A percentile compares a stretch with the other conserved stretches of the same genome.
phyloP scores from a whole-genome alignment of 2,329 filamentous ascomycete species.

The Aspergillus sergii region DNA sequence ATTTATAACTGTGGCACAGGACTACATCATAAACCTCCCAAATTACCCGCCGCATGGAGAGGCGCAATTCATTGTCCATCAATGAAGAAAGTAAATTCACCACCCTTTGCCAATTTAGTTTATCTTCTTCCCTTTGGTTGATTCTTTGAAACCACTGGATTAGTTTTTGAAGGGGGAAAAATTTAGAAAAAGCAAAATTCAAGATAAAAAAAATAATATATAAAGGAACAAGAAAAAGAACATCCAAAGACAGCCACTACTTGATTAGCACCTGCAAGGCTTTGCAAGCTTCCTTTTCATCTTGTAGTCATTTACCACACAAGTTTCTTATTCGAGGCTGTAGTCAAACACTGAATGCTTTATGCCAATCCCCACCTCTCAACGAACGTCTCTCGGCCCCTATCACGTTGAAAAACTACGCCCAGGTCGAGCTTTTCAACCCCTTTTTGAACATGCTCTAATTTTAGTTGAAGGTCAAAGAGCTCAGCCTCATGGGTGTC shows the following conservation, averaged over 20 bases:
- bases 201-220: no score
- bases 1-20: background rate
- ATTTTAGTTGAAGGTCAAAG: constrained; percentile 31
- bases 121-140: no score
- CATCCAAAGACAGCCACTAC: background rate
- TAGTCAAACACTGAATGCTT: background rate
- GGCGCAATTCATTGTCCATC: background rate
- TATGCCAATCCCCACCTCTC: constrained; percentile 30
- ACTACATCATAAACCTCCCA: constrained; percentile 1
- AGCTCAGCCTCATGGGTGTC: constrained; percentile 30
- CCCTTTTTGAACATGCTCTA: constrained; percentile 35
- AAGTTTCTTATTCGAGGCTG: background rate
- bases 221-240: no score
- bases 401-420: constrained; percentile 35
- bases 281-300: background rate
- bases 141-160: no score
- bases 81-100: no score
- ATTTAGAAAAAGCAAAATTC: background rate
- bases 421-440: constrained; percentile 38
- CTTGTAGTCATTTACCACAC: background rate
- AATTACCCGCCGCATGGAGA: background rate
- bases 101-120: no score
- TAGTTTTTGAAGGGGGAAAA: background rate
- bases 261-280: background rate
- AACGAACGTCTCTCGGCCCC: constrained; percentile 33